Evolutionary conservation across 169 alveolate species (phyloP).

Genomic region (Eimeria maxima): DNA sequence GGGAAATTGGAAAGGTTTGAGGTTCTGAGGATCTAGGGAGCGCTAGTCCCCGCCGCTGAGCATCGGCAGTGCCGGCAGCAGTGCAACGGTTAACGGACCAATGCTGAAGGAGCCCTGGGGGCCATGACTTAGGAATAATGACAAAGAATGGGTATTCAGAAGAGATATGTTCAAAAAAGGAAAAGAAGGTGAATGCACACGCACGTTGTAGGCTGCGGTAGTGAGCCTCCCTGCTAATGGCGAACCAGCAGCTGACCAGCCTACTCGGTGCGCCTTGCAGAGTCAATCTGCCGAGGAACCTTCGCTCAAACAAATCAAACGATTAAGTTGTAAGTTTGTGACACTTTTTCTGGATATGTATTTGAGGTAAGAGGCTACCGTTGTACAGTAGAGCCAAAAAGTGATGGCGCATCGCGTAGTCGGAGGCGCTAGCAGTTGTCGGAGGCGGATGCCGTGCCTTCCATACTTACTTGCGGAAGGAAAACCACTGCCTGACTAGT

Average conservation of each 20-base stretch:
- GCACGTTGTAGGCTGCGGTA: constrained; percentile 13
- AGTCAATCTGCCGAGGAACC: background rate
- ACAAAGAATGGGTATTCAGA: constrained; percentile 19
- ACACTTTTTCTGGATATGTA: background rate
- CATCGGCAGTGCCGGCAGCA: constrained; percentile 75
- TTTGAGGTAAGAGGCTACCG: background rate
- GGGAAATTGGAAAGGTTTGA: background rate
- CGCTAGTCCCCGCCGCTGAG: constrained; percentile 74
- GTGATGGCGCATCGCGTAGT: constrained; percentile 23
- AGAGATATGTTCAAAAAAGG: background rate
- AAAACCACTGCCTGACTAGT: background rate
- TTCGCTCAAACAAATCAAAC: background rate
- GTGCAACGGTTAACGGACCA: background rate
- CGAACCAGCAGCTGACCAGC: constrained; percentile 74
- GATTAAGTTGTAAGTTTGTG: background rate
- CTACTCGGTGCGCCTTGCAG: background rate
- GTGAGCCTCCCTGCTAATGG: constrained; percentile 71
- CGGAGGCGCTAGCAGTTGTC: constrained; percentile 72
- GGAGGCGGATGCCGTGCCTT: constrained; percentile 42
- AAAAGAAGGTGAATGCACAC: background rate
- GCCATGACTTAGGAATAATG: constrained; percentile 41
- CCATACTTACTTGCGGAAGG: background rate
- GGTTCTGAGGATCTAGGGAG: constrained; percentile 28
- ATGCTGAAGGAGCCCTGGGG: constrained; percentile 38
- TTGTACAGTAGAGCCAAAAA: background rate